phyloP scores from a whole-genome alignment of 23 red algal genomes.

The Gracilariopsis chorda region DNA sequence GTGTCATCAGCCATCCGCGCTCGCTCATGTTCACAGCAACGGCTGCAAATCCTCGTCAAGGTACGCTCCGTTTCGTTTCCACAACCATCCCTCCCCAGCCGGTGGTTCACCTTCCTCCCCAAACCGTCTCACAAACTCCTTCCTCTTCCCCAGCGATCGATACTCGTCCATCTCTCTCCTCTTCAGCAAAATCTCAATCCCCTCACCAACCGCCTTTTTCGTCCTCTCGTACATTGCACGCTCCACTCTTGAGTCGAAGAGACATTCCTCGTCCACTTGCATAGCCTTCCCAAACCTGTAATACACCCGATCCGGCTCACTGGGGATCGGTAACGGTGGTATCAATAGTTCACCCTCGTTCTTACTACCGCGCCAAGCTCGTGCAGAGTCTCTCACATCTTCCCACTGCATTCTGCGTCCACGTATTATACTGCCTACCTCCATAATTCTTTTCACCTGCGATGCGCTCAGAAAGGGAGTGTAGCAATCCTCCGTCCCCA shows the following conservation, averaged over 20 bases:
- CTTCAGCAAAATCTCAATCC: slow-evolving; percentile 32
- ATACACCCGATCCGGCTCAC: slow-evolving; percentile 61
- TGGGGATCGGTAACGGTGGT: slow-evolving; percentile 56
- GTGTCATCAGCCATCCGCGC: not conserved
- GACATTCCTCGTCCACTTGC: slow-evolving; percentile 9
- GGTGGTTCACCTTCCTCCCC: not conserved
- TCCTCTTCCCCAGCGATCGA: slow-evolving; percentile 7
- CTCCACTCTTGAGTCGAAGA: slow-evolving; percentile 23
- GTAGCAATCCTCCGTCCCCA: slow-evolving; percentile 73
- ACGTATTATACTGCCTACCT: not conserved
- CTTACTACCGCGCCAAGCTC: not conserved
- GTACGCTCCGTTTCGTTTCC: slow-evolving; percentile 21
- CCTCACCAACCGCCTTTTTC: slow-evolving; percentile 31
- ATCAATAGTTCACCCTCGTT: slow-evolving; percentile 15
- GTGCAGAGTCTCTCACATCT: not conserved
- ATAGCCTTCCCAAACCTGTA: slow-evolving; percentile 81
- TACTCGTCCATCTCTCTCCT: slow-evolving; percentile 51
- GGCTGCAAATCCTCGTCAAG: slow-evolving; percentile 63
- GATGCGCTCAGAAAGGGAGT: slow-evolving; percentile 53
- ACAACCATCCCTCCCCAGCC: slow-evolving; percentile 35
- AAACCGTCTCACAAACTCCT: not conserved
- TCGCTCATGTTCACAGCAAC: not conserved
- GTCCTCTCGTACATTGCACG: slow-evolving; percentile 20
- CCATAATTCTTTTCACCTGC: slow-evolving; percentile 17
- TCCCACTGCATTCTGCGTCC: slow-evolving; percentile 14